These are phyloP conservation scores for Exophiala lecanii-corni DNA, from an alignment of 2,329 filamentous ascomycete genomes.

Conservation along the genomic window DNA sequence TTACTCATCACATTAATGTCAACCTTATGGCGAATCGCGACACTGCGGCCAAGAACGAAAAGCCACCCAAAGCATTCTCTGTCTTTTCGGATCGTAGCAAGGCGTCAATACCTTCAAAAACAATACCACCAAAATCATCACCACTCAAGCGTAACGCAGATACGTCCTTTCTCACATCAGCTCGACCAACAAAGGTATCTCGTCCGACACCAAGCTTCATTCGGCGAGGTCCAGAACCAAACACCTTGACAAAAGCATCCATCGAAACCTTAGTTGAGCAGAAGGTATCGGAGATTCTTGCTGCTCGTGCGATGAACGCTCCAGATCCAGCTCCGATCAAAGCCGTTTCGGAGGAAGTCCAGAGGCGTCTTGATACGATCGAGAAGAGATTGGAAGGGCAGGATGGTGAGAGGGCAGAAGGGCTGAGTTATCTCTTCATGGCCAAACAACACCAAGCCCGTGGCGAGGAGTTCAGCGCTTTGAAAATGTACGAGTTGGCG, in stretches of 20 bases:
- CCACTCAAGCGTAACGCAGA: slow-evolving; percentile 37
- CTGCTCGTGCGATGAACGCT: slow-evolving; percentile 44
- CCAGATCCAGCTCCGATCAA: slow-evolving; percentile 39
- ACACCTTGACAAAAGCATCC: slow-evolving; percentile 53
- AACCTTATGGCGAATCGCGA: slow-evolving; percentile 54
- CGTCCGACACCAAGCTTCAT: slow-evolving; percentile 28
- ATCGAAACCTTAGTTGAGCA: slow-evolving; percentile 91
- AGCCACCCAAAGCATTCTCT: slow-evolving; percentile 76
- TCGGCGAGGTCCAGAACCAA: slow-evolving; percentile 23
- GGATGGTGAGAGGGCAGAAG: slow-evolving; percentile 74
- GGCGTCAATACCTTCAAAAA: slow-evolving; percentile 31
- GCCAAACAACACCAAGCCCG: slow-evolving; percentile 84
- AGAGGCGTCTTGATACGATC: slow-evolving; percentile 73
- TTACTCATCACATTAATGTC: slow-evolving; percentile 71
- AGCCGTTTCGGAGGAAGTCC: slow-evolving; percentile 69
- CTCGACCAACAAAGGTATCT: slow-evolving; percentile 45
- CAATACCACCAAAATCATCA: slow-evolving; percentile 36
- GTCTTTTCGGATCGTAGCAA: slow-evolving; percentile 76
- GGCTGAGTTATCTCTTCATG: slow-evolving; percentile 80
- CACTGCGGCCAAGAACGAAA: slow-evolving; percentile 53
- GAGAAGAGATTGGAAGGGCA: slow-evolving; percentile 78
- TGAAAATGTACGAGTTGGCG: slow-evolving; percentile 83
- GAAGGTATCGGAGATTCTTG: slow-evolving; percentile 84
- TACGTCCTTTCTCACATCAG: slow-evolving; percentile 23
- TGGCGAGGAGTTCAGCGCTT: slow-evolving; percentile 70